These are phyloP conservation scores for Helianthus annuus DNA, from an alignment of 129 eudicot genomes.

Conservation along the genomic window HanXRQr2.0-SUNRISE NC_035442.2:149367121-149367620, in stretches of 20 bases:
- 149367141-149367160: too few species aligned
- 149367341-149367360: slow-evolving; percentile 76
- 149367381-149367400: slow-evolving; percentile 82
- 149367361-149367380: slow-evolving; percentile 81
- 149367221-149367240: background rate
- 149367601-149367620: slow-evolving; percentile 12
- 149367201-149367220: background rate
- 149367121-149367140: too few species aligned
- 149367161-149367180: too few species aligned
- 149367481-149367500: slow-evolving; percentile 51
- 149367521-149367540: background rate
- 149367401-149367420: slow-evolving; percentile 78
- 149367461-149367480: slow-evolving; percentile 40
- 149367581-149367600: slow-evolving; percentile 14
- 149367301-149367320: slow-evolving; percentile 86
- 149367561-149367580: slow-evolving; percentile 42
- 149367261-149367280: slow-evolving; percentile 48
- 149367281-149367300: slow-evolving; percentile 93
- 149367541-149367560: slow-evolving; percentile 23
- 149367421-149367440: slow-evolving; percentile 19
- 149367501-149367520: background rate
- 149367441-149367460: slow-evolving; percentile 40
- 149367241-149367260: background rate
- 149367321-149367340: slow-evolving; percentile 83
- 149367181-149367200: too few species aligned